A percentile compares a stretch with the other conserved stretches of the same genome.
phyloP scores from a whole-genome alignment of 2,329 filamentous ascomycete genomes.

The Mollisia scopiformis region DNA sequence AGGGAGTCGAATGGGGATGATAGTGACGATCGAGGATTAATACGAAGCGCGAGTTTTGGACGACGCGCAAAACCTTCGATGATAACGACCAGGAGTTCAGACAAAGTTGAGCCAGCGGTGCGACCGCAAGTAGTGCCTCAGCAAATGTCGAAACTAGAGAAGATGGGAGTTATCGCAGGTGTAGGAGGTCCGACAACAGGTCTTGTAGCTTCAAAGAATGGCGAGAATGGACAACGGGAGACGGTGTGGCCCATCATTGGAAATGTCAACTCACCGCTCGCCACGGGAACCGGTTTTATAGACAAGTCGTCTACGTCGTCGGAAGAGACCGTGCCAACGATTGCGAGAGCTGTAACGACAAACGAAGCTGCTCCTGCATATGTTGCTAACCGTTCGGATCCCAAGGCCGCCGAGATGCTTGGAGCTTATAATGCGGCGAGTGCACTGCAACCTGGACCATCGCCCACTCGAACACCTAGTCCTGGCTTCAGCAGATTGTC shows the following conservation, averaged over 20 bases:
- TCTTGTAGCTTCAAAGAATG: slow-evolving; percentile 3
- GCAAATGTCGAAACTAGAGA: slow-evolving; percentile 44
- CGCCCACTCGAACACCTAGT: slow-evolving; percentile 23
- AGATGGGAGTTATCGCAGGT: slow-evolving; percentile 21
- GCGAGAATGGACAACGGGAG: slow-evolving; percentile 15
- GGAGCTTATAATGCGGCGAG: slow-evolving; percentile 52
- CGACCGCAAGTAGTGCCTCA: slow-evolving; percentile 33
- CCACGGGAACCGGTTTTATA: slow-evolving; percentile 32
- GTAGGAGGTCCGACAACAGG: slow-evolving; percentile 1
- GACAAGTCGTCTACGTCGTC: slow-evolving; percentile 32
- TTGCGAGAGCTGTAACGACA: slow-evolving; percentile 23
- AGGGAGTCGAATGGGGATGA: slow-evolving; percentile 33
- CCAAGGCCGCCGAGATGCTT: slow-evolving; percentile 52
- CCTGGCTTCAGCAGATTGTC: slow-evolving; percentile 49
- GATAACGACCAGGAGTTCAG: slow-evolving; percentile 47
- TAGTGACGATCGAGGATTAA: slow-evolving; percentile 56
- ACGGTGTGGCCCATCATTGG: slow-evolving; percentile 32
- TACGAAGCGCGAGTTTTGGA: slow-evolving; percentile 63
- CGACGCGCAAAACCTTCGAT: slow-evolving; percentile 62
- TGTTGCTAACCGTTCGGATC: slow-evolving; percentile 20
- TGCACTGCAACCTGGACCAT: slow-evolving; percentile 19
- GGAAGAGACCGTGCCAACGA: slow-evolving; percentile 25
- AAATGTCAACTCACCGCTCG: slow-evolving; percentile 29
- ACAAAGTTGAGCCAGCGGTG: slow-evolving; percentile 18
- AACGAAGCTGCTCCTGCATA: slow-evolving; percentile 18